Evolutionary conservation across 2,329 filamentous ascomycete genomes (phyloP).

Genomic region (Aspergillus sp.): DNA sequence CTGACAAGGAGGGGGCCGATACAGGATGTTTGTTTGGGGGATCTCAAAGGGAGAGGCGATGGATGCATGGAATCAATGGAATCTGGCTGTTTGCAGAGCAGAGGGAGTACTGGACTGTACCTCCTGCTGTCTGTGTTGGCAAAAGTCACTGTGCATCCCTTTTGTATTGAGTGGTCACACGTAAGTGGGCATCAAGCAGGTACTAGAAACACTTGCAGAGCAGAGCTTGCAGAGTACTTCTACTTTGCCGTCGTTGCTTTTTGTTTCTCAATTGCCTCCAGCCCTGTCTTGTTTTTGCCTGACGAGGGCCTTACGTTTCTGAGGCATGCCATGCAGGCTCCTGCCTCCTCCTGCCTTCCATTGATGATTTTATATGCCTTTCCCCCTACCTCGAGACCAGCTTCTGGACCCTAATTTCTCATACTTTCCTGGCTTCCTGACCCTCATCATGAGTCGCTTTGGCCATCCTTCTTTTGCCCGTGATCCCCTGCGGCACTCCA

Average conservation of each 20-base stretch:
- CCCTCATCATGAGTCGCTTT: conserved; percentile 24
- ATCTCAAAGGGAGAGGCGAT: conserved; percentile 1
- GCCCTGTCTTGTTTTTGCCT: conserved; percentile 18
- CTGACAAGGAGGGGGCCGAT: neutral
- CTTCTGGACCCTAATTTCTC: neutral
- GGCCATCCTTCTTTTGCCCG: conserved; percentile 31
- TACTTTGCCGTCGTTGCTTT: conserved; percentile 2
- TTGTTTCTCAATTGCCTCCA: neutral
- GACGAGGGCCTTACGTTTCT: conserved; percentile 2
- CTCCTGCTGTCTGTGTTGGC: conserved; percentile 15
- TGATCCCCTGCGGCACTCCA: conserved; percentile 24
- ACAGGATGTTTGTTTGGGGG: conserved; percentile 15
- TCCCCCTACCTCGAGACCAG: neutral
- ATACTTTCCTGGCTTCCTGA: conserved; percentile 10
- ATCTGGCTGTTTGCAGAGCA: conserved; percentile 19
- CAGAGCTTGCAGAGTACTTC: conserved; percentile 5
- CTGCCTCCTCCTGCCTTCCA: conserved; percentile 3
- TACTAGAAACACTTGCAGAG: neutral
- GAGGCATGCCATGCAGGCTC: conserved; percentile 4
- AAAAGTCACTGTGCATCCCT: neutral
- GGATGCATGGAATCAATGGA: conserved; percentile 13
- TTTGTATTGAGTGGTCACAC: conserved; percentile 19
- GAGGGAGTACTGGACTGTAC: neutral
- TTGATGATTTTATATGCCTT: conserved; percentile 15
- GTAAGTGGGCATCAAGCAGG: conserved; percentile 15